phyloP scores from a whole-genome alignment of 2,329 filamentous ascomycete species.

The Cercospora brassicicola region DNA sequence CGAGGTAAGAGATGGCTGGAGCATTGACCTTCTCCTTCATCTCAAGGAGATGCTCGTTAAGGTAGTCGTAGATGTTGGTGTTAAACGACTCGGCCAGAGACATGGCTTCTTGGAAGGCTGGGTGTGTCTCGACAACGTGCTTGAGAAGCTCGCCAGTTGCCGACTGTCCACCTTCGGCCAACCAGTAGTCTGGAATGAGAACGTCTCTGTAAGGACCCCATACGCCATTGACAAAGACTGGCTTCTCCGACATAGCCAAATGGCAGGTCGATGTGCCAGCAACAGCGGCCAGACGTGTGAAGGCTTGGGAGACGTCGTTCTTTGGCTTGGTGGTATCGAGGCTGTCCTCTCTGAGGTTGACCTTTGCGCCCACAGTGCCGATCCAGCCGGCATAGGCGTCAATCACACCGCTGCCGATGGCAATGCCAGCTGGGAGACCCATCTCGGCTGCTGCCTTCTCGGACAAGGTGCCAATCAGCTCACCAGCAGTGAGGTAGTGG shows the following conservation, averaged over 20 bases:
- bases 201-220: conserved; percentile 98
- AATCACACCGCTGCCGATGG: conserved; percentile 93
- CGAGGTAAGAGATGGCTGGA: conserved; percentile 79
- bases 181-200: conserved; percentile 87
- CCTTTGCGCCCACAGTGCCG: conserved; percentile 95
- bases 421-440: conserved; percentile 81
- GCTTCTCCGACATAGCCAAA: conserved; percentile 88
- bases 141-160: conserved; percentile 93
- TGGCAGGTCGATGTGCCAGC: conserved; percentile 97
- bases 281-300: conserved; percentile 87
- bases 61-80: conserved; percentile 89
- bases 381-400: conserved; percentile 99
- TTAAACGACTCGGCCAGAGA: conserved; percentile 78
- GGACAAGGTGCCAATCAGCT: conserved; percentile 81
- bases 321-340: conserved; percentile 67
- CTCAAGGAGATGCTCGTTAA: conserved; percentile 81
- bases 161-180: conserved; percentile 95
- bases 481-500: conserved; percentile 84
- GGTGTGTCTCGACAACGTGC: conserved; percentile 92
- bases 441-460: conserved; percentile 80
- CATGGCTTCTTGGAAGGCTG: conserved; percentile 77
- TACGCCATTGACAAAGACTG: conserved; percentile 91
- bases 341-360: conserved; percentile 61
- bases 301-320: conserved; percentile 89
- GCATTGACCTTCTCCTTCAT: conserved; percentile 68